Evolutionary conservation across 2,329 filamentous ascomycete genomes (phyloP).

Genomic region (Lachnellula suecica): DNA sequence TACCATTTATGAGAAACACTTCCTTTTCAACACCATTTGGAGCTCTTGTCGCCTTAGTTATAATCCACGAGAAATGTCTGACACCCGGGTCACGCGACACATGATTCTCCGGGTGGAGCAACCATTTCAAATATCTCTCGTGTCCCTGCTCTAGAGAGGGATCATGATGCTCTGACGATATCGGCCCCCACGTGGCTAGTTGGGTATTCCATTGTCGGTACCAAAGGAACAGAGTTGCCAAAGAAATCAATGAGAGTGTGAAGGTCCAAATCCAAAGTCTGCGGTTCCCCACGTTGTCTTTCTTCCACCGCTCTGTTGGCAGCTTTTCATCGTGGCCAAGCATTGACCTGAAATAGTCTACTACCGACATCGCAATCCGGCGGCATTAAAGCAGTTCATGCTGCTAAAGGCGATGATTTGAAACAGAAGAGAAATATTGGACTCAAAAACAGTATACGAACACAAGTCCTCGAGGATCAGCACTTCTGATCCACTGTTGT

Average conservation of each 20-base stretch:
- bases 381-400: background rate
- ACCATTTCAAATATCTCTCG: slow-evolving; percentile 5
- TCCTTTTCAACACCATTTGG: slow-evolving; percentile 49
- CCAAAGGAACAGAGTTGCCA: background rate
- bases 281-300: background rate
- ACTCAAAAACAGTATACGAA: too few relatives aligned
- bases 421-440: too few relatives aligned
- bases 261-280: background rate
- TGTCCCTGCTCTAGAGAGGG: background rate
- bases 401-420: background rate
- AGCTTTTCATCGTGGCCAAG: slow-evolving; percentile 2
- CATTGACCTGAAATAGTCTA: slow-evolving; percentile 4
- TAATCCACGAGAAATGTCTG: slow-evolving; percentile 37
- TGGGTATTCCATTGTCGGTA: slow-evolving; percentile 1
- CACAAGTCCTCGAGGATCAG: too few relatives aligned
- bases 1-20: slow-evolving; percentile 48
- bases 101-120: slow-evolving; percentile 43
- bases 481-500: too few relatives aligned
- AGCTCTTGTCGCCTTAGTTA: slow-evolving; percentile 36
- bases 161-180: background rate
- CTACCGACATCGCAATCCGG: slow-evolving; percentile 1
- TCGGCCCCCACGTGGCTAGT: background rate
- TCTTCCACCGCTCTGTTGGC: slow-evolving; percentile 2
- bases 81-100: slow-evolving; percentile 34
- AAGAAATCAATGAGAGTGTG: slow-evolving; percentile 1